These are phyloP conservation scores for Annona cherimola DNA, from an alignment of 164 flowering plant species.

Conservation along the genomic window DNA sequence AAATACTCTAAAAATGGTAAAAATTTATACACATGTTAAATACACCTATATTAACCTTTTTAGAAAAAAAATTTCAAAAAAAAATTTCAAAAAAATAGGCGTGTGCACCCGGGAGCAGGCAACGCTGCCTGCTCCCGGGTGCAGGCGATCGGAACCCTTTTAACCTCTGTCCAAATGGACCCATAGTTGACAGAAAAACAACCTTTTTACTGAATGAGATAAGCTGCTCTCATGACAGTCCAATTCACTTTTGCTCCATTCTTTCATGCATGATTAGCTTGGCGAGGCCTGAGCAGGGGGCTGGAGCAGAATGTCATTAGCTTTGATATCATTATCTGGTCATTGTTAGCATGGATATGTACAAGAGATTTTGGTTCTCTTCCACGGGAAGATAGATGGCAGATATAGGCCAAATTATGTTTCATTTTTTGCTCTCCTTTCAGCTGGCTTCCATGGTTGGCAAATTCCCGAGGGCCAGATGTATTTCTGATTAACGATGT, in stretches of 20 bases:
- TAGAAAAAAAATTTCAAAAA: too few relatives aligned
- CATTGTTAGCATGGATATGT: constrained; percentile 67
- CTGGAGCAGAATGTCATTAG: constrained; percentile 53
- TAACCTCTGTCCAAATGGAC: too few relatives aligned
- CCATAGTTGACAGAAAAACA: too few relatives aligned
- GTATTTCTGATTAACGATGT: constrained; percentile 53
- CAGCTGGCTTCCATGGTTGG: constrained; percentile 78
- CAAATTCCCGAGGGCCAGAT: constrained; percentile 49
- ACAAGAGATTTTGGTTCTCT: constrained; percentile 47
- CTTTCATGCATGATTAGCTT: constrained; percentile 63
- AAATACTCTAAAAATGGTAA: too few relatives aligned
- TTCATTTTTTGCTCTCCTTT: constrained; percentile 68
- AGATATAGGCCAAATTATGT: constrained; percentile 66
- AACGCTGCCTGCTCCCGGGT: too few relatives aligned
- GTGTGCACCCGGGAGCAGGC: too few relatives aligned
- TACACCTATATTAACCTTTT: too few relatives aligned
- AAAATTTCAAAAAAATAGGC: too few relatives aligned
- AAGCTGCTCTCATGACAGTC: constrained; percentile 47
- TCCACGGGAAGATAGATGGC: constrained; percentile 51
- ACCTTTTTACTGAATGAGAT: constrained; percentile 38
- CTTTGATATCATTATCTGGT: constrained; percentile 50
- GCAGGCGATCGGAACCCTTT: too few relatives aligned
- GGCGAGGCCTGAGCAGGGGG: constrained; percentile 63
- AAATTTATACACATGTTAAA: too few relatives aligned
- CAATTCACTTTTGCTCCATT: constrained; percentile 81